These are phyloP conservation scores for Phytophthora crassamura DNA, from an alignment of 352 stramenopile species.

Conservation along the genomic window DNA sequence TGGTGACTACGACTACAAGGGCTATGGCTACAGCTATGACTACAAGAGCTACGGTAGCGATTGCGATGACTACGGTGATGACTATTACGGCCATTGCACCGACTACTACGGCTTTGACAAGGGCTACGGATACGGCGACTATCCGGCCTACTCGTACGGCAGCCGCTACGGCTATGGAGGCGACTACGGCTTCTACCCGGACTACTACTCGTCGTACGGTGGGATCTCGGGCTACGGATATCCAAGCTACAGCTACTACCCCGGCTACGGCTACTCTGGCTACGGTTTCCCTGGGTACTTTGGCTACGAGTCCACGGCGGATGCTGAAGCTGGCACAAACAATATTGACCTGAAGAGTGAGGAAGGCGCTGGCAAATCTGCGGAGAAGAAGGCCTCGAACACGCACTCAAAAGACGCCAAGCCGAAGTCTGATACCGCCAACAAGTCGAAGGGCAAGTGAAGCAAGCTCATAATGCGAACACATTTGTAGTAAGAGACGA, in stretches of 20 bases:
- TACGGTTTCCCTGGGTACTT: conserved; percentile 16
- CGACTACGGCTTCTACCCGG: conserved; percentile 2
- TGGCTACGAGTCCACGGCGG: too few relatives aligned
- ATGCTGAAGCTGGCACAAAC: too few relatives aligned
- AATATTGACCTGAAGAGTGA: too few relatives aligned
- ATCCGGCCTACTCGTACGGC: conserved; percentile 11
- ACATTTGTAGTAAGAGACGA: too few relatives aligned
- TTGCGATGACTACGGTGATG: conserved; percentile 1
- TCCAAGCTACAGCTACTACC: not conserved
- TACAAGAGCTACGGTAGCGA: conserved; percentile 12
- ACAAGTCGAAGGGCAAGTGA: too few relatives aligned
- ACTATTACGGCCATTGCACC: conserved; percentile 6
- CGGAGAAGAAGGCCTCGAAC: too few relatives aligned
- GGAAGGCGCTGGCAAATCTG: too few relatives aligned
- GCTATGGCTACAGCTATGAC: conserved; percentile 3
- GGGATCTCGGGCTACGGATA: conserved; percentile 4
- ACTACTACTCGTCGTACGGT: conserved; percentile 16
- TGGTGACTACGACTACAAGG: too few relatives aligned
- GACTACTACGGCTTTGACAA: conserved; percentile 1
- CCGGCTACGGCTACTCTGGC: conserved; percentile 8
- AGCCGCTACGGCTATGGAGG: conserved; percentile 3
- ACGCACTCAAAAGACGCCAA: too few relatives aligned
- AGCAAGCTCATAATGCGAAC: too few relatives aligned
- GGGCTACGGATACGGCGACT: not conserved
- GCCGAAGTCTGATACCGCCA: too few relatives aligned